Evolutionary conservation across 208 protist species (phyloP).

Genomic region (Wallacemonas rigidus): DNA sequence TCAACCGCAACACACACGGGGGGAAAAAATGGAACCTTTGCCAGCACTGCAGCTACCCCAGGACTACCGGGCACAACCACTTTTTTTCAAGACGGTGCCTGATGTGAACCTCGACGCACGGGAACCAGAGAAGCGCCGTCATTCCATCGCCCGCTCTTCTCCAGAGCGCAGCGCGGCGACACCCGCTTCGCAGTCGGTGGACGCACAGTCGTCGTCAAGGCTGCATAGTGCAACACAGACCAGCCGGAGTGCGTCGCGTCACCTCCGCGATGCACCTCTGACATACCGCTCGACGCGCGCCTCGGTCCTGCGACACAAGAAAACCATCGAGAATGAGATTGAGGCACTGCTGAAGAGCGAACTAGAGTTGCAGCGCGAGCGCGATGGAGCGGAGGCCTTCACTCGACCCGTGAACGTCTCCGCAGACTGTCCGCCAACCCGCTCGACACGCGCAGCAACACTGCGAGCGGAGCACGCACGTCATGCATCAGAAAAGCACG

Average conservation of each 20-base stretch:
- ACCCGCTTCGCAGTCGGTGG: not conserved
- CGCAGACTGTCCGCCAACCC: not conserved
- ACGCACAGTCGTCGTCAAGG: not conserved
- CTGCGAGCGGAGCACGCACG: conserved; percentile 3
- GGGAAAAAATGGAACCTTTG: conserved; percentile 23
- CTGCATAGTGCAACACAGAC: not conserved
- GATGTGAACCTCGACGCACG: not conserved
- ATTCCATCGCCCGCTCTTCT: not conserved
- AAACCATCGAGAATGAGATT: conserved; percentile 8
- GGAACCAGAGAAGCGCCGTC: conserved; percentile 1
- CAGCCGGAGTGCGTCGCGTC: not conserved
- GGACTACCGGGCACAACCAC: conserved; percentile 39
- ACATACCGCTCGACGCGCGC: conserved; percentile 4
- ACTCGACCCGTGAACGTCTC: not conserved
- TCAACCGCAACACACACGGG: not conserved
- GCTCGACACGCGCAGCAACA: not conserved
- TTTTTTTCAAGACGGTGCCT: conserved; percentile 30
- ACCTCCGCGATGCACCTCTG: not conserved
- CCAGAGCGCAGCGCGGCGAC: too few relatives aligned
- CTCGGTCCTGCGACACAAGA: conserved; percentile 15
- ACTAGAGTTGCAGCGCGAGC: conserved; percentile 12
- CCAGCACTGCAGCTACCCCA: conserved; percentile 23
- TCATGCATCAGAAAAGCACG: not conserved
- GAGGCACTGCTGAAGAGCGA: conserved; percentile 22
- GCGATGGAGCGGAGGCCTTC: not conserved